These are phyloP conservation scores for Thelonectria rubi DNA, from an alignment of 2,329 filamentous ascomycete species.

Conservation along the genomic window DNA sequence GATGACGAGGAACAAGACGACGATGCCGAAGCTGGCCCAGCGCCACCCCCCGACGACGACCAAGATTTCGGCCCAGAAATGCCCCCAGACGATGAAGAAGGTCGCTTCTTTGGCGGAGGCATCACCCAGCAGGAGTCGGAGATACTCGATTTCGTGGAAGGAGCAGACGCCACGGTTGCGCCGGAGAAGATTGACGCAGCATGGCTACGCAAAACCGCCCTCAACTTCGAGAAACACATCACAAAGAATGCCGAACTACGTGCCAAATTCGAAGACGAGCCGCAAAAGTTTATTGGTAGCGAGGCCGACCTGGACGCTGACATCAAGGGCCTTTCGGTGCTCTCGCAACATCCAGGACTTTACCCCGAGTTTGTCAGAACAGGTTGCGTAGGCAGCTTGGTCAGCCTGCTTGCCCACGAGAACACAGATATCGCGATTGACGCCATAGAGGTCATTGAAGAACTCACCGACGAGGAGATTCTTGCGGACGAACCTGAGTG, in stretches of 20 bases:
- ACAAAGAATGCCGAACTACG: constrained; percentile 89
- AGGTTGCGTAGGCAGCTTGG: constrained; percentile 77
- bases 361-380: constrained; percentile 83
- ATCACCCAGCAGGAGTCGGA: constrained; percentile 82
- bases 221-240: constrained; percentile 91
- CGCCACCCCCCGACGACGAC: constrained; percentile 59
- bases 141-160: constrained; percentile 88
- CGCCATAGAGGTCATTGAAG: constrained; percentile 86
- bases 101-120: constrained; percentile 94
- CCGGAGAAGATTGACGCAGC: constrained; percentile 82
- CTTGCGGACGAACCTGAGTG: constrained; percentile 82
- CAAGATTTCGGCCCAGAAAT: constrained; percentile 58
- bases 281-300: constrained; percentile 82
- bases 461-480: constrained; percentile 94
- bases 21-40: constrained; percentile 59
- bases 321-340: constrained; percentile 85
- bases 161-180: constrained; percentile 48
- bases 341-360: constrained; percentile 86
- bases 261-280: constrained; percentile 82
- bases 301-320: constrained; percentile 91
- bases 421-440: constrained; percentile 97
- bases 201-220: constrained; percentile 83
- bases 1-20: constrained; percentile 57
- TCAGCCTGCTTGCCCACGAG: constrained; percentile 87
- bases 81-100: constrained; percentile 75